phyloP scores from a whole-genome alignment of 83 land plant species.

The Picea abies region DNA sequence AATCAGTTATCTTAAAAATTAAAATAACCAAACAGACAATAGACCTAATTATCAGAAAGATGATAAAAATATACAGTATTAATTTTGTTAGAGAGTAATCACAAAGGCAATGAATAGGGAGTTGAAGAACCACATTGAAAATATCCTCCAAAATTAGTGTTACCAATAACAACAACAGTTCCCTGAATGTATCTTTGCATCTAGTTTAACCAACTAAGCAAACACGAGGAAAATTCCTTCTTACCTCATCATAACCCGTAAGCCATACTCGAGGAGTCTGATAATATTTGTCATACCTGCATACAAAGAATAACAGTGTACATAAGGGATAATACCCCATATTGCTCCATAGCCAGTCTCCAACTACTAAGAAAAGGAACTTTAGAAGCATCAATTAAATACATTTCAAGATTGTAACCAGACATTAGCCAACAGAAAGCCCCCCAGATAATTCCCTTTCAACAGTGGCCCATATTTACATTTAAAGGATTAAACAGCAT shows the following conservation, averaged over 20 bases:
- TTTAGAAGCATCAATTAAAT: neutral
- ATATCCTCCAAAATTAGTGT: too few species aligned
- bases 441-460: neutral
- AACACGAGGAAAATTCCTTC: neutral
- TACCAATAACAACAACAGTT: too few species aligned
- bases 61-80: neutral
- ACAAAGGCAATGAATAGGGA: neutral
- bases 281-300: constrained; percentile 98
- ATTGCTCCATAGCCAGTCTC: neutral
- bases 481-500: too few species aligned
- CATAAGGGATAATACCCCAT: neutral
- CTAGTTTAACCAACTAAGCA: neutral
- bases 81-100: neutral
- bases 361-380: neutral
- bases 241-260: constrained; percentile 99
- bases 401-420: neutral
- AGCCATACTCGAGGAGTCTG: constrained; percentile 99
- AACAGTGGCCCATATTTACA: neutral
- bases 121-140: too few species aligned
- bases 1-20: neutral
- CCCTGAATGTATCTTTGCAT: too few species aligned
- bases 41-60: neutral
- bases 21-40: neutral
- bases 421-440: neutral
- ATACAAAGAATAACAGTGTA: neutral